Conservation (phyloP, 192 early-diverging fungal genomes). For the Linnemannia schmuckeri region DNA sequence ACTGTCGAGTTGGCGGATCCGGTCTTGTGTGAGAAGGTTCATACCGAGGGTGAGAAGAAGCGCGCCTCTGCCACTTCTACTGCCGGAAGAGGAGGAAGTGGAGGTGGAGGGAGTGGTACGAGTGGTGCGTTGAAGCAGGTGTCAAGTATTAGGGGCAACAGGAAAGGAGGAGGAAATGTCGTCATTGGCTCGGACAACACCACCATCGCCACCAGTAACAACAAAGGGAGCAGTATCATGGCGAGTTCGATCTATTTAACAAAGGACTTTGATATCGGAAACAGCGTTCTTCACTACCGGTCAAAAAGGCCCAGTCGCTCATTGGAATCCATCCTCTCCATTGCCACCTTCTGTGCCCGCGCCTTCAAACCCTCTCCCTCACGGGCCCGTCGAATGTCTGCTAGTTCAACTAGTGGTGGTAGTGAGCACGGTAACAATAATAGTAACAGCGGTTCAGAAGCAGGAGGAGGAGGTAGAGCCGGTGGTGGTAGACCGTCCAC, state of each 20-base stretch:
- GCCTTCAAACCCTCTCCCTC: conserved; percentile 11
- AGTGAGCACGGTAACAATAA: background rate
- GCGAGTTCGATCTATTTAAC: conserved; percentile 23
- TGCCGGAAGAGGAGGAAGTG: background rate
- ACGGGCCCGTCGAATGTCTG: background rate
- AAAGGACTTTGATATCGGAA: conserved; percentile 33
- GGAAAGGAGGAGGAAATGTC: no score
- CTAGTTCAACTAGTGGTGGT: background rate
- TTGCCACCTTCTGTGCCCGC: conserved; percentile 34
- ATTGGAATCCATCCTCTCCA: conserved; percentile 19
- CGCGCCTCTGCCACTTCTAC: background rate
- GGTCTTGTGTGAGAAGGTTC: conserved; percentile 29
- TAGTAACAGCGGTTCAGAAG: background rate
- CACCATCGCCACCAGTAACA: background rate
- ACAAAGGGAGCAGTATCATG: background rate
- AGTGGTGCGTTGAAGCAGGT: background rate
- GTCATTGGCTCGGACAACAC: no score
- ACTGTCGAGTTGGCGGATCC: conserved; percentile 32
- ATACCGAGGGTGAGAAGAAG: conserved; percentile 35
- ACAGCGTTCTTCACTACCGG: conserved; percentile 27
- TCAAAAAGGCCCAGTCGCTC: background rate
- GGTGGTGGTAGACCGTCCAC: background rate
- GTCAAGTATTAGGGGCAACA: no score
- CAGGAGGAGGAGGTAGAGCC: background rate
- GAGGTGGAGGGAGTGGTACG: background rate